Evolutionary conservation across 192 early-diverging fungal genomes (phyloP).

Genomic region (Umbelopsis sp.): DNA sequence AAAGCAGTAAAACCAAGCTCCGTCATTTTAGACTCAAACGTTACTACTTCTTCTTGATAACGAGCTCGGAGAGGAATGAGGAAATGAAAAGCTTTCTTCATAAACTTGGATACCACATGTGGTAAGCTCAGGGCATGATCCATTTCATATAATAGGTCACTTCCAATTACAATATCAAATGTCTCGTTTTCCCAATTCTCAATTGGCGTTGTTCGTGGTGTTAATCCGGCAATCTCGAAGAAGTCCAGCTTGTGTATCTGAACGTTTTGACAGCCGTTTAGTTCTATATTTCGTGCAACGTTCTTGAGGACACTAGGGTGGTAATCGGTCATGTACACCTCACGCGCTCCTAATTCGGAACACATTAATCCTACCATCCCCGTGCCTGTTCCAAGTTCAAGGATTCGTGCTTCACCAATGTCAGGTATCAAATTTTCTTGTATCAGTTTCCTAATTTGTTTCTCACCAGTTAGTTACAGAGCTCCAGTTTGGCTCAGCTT

Average conservation of each 20-base stretch:
- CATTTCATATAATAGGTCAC: slow-evolving; percentile 55
- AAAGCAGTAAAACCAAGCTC: slow-evolving; percentile 30
- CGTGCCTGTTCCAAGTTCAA: slow-evolving; percentile 59
- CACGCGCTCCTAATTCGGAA: slow-evolving; percentile 42
- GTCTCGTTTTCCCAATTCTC: slow-evolving; percentile 17
- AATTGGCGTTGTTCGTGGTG: background rate
- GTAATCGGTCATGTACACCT: slow-evolving; percentile 50
- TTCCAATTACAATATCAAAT: slow-evolving; percentile 47
- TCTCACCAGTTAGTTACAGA: background rate
- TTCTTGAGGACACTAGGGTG: slow-evolving; percentile 53
- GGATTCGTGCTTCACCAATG: slow-evolving; percentile 33
- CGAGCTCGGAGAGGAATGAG: slow-evolving; percentile 48
- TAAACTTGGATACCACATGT: slow-evolving; percentile 44
- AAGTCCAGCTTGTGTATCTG: slow-evolving; percentile 46
- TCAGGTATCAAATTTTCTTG: slow-evolving; percentile 30
- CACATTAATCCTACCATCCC: slow-evolving; percentile 52
- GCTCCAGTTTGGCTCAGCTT: background rate
- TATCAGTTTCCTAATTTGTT: slow-evolving; percentile 28
- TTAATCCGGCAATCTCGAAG: slow-evolving; percentile 35
- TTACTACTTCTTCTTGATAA: slow-evolving; percentile 47
- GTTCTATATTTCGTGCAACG: slow-evolving; percentile 39
- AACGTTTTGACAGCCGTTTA: slow-evolving; percentile 26
- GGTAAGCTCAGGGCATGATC: slow-evolving; percentile 53
- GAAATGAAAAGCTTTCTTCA: slow-evolving; percentile 51
- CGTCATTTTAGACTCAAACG: slow-evolving; percentile 52